Percentiles rank a stretch among this genome's conserved stretches.
These are phyloP conservation scores for Trametes versicolor DNA, from an alignment of 1,284 basidiomycete genomes.

Conservation along the genomic window DNA sequence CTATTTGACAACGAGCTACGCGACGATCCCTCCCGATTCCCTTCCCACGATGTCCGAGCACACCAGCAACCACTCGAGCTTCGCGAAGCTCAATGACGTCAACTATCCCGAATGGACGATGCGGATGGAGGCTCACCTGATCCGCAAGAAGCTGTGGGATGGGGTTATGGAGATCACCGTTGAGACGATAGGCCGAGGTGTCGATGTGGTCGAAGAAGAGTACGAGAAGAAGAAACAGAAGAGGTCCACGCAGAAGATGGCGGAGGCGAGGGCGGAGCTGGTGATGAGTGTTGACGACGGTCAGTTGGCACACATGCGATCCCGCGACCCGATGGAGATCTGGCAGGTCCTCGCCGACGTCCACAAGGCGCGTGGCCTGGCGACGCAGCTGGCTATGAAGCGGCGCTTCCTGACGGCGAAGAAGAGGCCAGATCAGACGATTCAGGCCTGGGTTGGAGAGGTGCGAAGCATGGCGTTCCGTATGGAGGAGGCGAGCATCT, in stretches of 20 bases:
- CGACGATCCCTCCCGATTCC: too few species aligned
- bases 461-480: not conserved
- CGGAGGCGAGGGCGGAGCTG: not conserved
- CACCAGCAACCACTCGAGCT: not conserved
- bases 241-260: not conserved
- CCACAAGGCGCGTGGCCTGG: not conserved
- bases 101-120: slow-evolving; percentile 8
- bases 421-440: not conserved
- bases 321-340: not conserved
- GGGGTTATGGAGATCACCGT: not conserved
- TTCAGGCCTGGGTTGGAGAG: not conserved
- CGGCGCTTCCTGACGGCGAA: not conserved
- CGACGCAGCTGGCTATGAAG: not conserved
- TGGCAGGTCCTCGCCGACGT: not conserved
- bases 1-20: too few species aligned
- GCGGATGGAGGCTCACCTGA: not conserved
- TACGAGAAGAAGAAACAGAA: not conserved
- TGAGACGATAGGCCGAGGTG: not conserved
- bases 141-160: not conserved
- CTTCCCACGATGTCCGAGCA: too few species aligned
- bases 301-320: not conserved
- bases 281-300: not conserved
- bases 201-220: not conserved
- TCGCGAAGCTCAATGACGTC: not conserved
- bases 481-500: not conserved